These are phyloP conservation scores for Epichloe elymi DNA, from an alignment of 2,329 filamentous ascomycete genomes.

Conservation along the genomic window DNA sequence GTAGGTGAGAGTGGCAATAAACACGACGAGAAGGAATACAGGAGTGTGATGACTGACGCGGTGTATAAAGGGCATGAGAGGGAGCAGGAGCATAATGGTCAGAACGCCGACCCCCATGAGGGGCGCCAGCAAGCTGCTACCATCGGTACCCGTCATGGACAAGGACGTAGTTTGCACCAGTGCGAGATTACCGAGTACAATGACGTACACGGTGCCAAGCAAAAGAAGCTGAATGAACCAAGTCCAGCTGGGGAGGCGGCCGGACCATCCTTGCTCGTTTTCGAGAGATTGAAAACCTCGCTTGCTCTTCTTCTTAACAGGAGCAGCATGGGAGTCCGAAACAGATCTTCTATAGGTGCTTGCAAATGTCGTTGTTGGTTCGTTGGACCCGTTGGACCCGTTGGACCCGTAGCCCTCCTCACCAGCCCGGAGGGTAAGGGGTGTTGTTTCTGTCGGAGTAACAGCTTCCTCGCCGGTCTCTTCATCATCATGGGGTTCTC, in stretches of 20 bases:
- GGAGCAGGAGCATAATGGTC: slow-evolving; percentile 59
- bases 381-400: slow-evolving; percentile 18
- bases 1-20: slow-evolving; percentile 66
- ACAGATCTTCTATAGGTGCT: slow-evolving; percentile 41
- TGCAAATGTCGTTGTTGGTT: slow-evolving; percentile 36
- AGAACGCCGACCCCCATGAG: slow-evolving; percentile 58
- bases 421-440: slow-evolving; percentile 37
- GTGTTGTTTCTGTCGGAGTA: slow-evolving; percentile 38
- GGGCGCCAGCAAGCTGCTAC: slow-evolving; percentile 55
- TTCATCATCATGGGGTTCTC: neutral
- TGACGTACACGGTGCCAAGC: slow-evolving; percentile 62
- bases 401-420: slow-evolving; percentile 22
- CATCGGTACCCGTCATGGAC: slow-evolving; percentile 74
- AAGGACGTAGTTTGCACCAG: slow-evolving; percentile 60
- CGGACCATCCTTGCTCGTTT: slow-evolving; percentile 77
- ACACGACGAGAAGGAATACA: slow-evolving; percentile 58
- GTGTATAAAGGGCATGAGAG: slow-evolving; percentile 73
- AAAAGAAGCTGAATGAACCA: slow-evolving; percentile 83
- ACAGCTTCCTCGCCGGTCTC: slow-evolving; percentile 14
- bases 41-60: slow-evolving; percentile 76
- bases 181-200: slow-evolving; percentile 63
- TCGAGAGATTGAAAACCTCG: slow-evolving; percentile 36
- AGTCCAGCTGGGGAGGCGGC: slow-evolving; percentile 63
- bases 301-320: slow-evolving; percentile 9
- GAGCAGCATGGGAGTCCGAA: slow-evolving; percentile 12